Evolutionary conservation across 179 eudicot genomes (phyloP).

Genomic region (Silene coronaria): DNA sequence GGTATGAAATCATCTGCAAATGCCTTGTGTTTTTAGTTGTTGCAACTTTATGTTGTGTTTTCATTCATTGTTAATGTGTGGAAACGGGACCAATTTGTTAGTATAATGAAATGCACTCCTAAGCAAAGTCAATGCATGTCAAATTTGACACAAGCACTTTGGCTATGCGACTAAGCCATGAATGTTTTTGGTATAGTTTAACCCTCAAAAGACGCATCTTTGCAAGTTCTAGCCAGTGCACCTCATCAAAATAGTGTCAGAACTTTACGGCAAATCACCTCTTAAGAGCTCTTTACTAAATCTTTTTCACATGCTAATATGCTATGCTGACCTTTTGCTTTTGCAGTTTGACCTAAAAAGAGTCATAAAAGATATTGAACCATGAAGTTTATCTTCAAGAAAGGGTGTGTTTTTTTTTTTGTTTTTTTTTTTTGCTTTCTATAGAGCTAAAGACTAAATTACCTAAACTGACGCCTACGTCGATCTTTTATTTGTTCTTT

Average conservation of each 20-base stretch:
- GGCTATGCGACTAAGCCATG: not conserved
- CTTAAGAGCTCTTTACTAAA: not conserved
- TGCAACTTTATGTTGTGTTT: not conserved
- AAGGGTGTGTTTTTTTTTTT: too few relatives aligned
- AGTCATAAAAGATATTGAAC: not conserved
- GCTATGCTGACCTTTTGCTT: constrained; percentile 1
- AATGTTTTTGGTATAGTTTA: not conserved
- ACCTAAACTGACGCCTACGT: not conserved
- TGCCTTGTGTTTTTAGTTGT: not conserved
- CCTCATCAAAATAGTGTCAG: not conserved
- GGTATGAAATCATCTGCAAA: not conserved
- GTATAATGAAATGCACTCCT: not conserved
- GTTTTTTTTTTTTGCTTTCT: too few relatives aligned
- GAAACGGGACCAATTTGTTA: not conserved
- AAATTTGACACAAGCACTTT: not conserved
- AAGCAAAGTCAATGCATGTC: constrained; percentile 6
- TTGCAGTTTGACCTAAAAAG: not conserved
- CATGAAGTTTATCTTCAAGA: too few relatives aligned
- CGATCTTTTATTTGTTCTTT: too few relatives aligned
- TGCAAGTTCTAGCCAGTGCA: not conserved
- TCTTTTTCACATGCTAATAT: not conserved
- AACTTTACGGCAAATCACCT: not conserved
- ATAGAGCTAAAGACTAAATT: too few relatives aligned
- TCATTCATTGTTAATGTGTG: not conserved
- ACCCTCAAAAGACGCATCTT: not conserved